A percentile compares a stretch with the other conserved stretches of the same genome.
phyloP scores from a whole-genome alignment of 116 monocot species.

The Trichopus zeylanicus region DNA sequence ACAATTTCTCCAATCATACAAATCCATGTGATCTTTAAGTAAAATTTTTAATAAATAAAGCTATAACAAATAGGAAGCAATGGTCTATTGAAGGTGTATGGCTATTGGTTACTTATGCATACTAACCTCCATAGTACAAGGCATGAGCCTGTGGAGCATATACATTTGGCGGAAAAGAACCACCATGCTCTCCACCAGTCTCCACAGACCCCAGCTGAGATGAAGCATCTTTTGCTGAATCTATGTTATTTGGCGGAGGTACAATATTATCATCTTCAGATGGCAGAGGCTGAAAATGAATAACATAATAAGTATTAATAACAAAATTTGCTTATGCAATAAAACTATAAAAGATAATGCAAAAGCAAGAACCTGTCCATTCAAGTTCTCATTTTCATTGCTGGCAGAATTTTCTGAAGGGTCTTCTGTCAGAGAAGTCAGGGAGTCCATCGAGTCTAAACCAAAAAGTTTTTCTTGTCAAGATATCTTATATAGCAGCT shows the following conservation, averaged over 20 bases:
- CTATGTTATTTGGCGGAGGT: slow-evolving; percentile 20
- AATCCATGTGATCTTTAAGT: too few species aligned
- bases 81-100: background rate
- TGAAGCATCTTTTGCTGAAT: slow-evolving; percentile 20
- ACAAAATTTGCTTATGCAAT: background rate
- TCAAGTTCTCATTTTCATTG: slow-evolving; percentile 26
- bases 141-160: slow-evolving; percentile 57
- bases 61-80: background rate
- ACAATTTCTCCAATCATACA: background rate
- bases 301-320: slow-evolving; percentile 5
- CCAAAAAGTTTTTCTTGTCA: too few species aligned
- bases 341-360: background rate
- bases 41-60: background rate
- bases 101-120: background rate
- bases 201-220: slow-evolving; percentile 26
- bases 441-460: slow-evolving; percentile 34
- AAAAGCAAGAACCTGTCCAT: slow-evolving; percentile 32
- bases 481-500: too few species aligned
- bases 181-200: slow-evolving; percentile 24
- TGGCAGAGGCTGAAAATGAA: slow-evolving; percentile 33
- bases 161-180: slow-evolving; percentile 24
- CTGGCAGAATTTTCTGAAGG: slow-evolving; percentile 24
- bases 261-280: slow-evolving; percentile 31
- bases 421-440: slow-evolving; percentile 21
- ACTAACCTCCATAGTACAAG: slow-evolving; percentile 43